Base-by-base conservation (phyloP, 169 alveolate species). In the Cryptosporidium parvum region DNA sequence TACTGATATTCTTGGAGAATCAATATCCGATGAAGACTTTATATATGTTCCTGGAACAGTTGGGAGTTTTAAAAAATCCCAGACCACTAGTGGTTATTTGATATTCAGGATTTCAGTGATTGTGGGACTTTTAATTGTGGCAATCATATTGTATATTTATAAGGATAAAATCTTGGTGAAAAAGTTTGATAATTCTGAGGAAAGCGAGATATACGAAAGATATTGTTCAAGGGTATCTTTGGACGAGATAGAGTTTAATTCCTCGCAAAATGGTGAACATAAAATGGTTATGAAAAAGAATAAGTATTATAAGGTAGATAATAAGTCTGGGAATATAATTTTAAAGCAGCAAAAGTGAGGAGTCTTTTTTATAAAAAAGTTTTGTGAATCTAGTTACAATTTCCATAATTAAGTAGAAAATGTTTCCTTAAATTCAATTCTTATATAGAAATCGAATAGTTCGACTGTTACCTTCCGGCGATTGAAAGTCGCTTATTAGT, bases 141-240 rank as follows among this genome's bases (percentile, higher is more conserved):
- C 71, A 58, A 59, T 73, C 7, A 37, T 73, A 14, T 35, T 73
- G 53, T 73, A 73, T 31, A 14, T 73, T 21, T 73, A 53, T 23
- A 73, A 73, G 37, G 70, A 53, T 10, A 44, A 51, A 58, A 53
- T 73, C n/a, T 39, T 73, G 44, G 52, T 31, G 44, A 73, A 42
- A 14, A 73, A 44, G 37, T 8, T 33, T 8, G 42, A 39, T 5
- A 31, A 26, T 31, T 16, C 42, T 9, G 71, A 73, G 29, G 89
- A 80, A 16, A 10, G 16, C 4, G 69, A 80, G 21, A 23, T 29
- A 23, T 31, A 65, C 39, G 75, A 80, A 51, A 80, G 89, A 14
- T 73, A 73, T 26, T 73, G 86, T 35, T 73, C 86, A 31, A 73
- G 86, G 23, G 86, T 52, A 31, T 73, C 86, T 73, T 42, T 73